These are phyloP conservation scores for Noccaea bulbosa DNA, from an alignment of 345 rosid species.

Conservation along the genomic window DNA sequence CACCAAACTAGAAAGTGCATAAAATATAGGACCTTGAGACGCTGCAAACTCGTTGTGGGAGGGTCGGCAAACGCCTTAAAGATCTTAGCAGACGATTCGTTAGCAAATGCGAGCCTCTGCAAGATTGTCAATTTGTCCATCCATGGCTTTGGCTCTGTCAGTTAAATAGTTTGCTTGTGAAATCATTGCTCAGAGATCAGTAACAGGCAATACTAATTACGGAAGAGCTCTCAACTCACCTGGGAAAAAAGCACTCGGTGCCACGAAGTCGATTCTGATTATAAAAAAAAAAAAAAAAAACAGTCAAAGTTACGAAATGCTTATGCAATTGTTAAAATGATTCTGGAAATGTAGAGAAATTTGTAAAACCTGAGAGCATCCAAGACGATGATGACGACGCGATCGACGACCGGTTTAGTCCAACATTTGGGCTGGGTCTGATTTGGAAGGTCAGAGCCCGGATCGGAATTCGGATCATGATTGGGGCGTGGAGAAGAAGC, in stretches of 20 bases:
- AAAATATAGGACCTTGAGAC: slow-evolving; percentile 62
- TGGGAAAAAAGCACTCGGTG: slow-evolving; percentile 71
- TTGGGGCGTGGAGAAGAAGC: slow-evolving; percentile 25
- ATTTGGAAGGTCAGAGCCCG: background rate
- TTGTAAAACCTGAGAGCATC: slow-evolving; percentile 71
- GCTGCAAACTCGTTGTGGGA: slow-evolving; percentile 93
- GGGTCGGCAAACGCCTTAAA: slow-evolving; percentile 98
- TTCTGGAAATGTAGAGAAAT: background rate
- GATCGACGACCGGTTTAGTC: slow-evolving; percentile 74
- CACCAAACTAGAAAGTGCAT: background rate
- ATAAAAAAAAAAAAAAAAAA: slow-evolving; percentile 4
- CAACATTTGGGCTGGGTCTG: slow-evolving; percentile 51
- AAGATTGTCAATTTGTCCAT: slow-evolving; percentile 77
- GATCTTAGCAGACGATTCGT: slow-evolving; percentile 71
- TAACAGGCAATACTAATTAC: background rate
- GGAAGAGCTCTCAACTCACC: slow-evolving; percentile 41
- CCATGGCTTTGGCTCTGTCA: slow-evolving; percentile 74
- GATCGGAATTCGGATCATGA: slow-evolving; percentile 1
- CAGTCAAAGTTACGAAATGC: slow-evolving; percentile 12
- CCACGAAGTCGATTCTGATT: slow-evolving; percentile 86
- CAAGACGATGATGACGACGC: slow-evolving; percentile 71
- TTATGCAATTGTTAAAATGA: background rate
- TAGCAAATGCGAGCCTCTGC: slow-evolving; percentile 62
- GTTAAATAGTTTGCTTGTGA: background rate
- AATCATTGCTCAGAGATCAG: background rate